Evolutionary conservation across 305 asterid genomes (phyloP).

Genomic region (Stenogyne calaminthoides): DNA sequence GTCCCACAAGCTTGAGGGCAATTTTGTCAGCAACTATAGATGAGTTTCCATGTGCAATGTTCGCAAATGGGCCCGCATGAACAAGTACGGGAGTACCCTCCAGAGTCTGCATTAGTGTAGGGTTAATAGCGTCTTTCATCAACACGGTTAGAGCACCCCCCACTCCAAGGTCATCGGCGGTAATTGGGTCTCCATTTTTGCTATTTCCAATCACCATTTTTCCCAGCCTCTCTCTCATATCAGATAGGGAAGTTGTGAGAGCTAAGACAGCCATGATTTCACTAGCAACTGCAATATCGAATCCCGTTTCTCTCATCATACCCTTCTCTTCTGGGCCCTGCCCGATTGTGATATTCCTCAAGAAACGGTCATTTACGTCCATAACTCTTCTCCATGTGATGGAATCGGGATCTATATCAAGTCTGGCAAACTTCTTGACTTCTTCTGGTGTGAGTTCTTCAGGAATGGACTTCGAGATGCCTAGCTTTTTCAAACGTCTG

Average conservation of each 20-base stretch:
- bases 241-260: constrained; percentile 83
- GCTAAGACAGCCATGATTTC: constrained; percentile 98
- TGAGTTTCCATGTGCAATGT: constrained; percentile 98
- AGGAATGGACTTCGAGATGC: constrained; percentile 72
- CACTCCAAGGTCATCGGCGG: constrained; percentile 95
- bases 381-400: constrained; percentile 96
- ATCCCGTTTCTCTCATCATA: constrained; percentile 93
- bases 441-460: constrained; percentile 91
- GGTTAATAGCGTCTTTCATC: constrained; percentile 90
- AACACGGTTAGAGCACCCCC: constrained; percentile 94
- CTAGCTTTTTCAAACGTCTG: constrained; percentile 78
- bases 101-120: constrained; percentile 96
- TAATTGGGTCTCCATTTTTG: constrained; percentile 87
- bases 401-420: constrained; percentile 84
- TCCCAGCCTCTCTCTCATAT: constrained; percentile 96
- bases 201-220: constrained; percentile 97
- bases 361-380: constrained; percentile 94
- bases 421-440: constrained; percentile 78
- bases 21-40: constrained; percentile 93
- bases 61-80: constrained; percentile 97
- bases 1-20: constrained; percentile 90
- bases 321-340: constrained; percentile 99
- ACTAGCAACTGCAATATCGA: constrained; percentile 95
- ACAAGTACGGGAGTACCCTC: constrained; percentile 97
- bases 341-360: constrained; percentile 87